A percentile compares a stretch with the other conserved stretches of the same genome.
Conservation (phyloP, 1,284 basidiomycete species). For the Malassezia yamatoensis region DNA sequence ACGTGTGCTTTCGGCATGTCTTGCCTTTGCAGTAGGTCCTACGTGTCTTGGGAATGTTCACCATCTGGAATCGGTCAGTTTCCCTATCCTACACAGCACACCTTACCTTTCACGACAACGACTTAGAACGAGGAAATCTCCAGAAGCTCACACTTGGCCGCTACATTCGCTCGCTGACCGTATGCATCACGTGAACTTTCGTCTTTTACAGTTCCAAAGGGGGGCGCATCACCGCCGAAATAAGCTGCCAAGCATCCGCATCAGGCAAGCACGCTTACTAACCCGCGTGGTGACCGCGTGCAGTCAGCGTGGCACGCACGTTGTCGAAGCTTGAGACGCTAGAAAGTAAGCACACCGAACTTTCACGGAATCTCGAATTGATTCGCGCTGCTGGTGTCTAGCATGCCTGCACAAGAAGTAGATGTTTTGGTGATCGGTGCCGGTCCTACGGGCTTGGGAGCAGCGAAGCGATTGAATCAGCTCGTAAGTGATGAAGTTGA, state of each 20-base stretch:
- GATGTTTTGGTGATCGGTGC: slow-evolving; percentile 47
- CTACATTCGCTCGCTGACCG: too few relatives aligned
- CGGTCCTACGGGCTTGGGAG: slow-evolving; percentile 52
- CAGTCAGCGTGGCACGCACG: too few relatives aligned
- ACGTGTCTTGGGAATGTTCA: slow-evolving; percentile 51
- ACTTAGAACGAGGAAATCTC: slow-evolving; percentile 9
- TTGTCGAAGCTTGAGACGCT: too few relatives aligned
- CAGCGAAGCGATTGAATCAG: slow-evolving; percentile 53
- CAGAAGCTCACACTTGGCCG: background rate
- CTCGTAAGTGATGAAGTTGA: slow-evolving; percentile 37
- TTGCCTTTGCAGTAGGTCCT: slow-evolving; percentile 91
- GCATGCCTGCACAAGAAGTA: slow-evolving; percentile 23
- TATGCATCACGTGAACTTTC: background rate
- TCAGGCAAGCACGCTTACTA: background rate
- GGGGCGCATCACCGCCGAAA: too few relatives aligned
- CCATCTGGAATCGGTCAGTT: slow-evolving; percentile 25
- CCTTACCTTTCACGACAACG: slow-evolving; percentile 11
- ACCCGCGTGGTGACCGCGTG: background rate
- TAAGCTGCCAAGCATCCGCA: too few relatives aligned
- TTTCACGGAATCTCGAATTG: too few relatives aligned
- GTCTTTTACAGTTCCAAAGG: slow-evolving; percentile 1
- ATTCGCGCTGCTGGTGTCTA: background rate
- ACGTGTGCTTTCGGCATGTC: slow-evolving; percentile 97
- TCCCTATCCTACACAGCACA: background rate
- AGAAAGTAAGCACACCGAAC: background rate